Conservation (phyloP, 2,329 filamentous ascomycete species). For the Penicillium sp. region DNA sequence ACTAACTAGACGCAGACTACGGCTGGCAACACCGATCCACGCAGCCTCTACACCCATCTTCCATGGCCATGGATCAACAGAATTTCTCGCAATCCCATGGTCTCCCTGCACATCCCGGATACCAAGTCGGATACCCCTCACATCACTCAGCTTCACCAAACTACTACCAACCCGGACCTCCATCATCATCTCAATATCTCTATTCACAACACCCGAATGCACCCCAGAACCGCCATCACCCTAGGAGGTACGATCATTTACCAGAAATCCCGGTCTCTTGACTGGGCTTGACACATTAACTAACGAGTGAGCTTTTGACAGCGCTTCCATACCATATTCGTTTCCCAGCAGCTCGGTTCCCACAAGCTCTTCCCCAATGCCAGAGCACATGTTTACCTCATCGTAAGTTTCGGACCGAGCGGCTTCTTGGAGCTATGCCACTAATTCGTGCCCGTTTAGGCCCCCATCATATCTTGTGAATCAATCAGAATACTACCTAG, state of each 20-base stretch:
- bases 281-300: neutral
- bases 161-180: constrained; percentile 28
- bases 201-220: constrained; percentile 18
- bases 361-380: constrained; percentile 25
- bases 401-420: constrained; percentile 24
- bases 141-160: constrained; percentile 26
- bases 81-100: constrained; percentile 32
- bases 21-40: constrained; percentile 36
- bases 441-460: constrained; percentile 25
- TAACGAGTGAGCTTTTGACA: constrained; percentile 10
- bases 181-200: constrained; percentile 26
- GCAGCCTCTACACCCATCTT: constrained; percentile 34
- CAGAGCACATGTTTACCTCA: constrained; percentile 30
- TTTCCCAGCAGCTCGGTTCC: constrained; percentile 28
- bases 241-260: constrained; percentile 27
- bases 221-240: constrained; percentile 24
- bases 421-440: neutral
- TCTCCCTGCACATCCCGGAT: constrained; percentile 29
- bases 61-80: constrained; percentile 34
- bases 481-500: constrained; percentile 41
- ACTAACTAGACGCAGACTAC: constrained; percentile 35
- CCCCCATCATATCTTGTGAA: constrained; percentile 40
- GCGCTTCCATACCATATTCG: constrained; percentile 28
- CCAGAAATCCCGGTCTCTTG: too few relatives aligned
- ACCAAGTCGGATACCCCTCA: constrained; percentile 31